Base-by-base conservation (phyloP, 371 early-diverging fungal species). In the Mucor circinelloides region DNA sequence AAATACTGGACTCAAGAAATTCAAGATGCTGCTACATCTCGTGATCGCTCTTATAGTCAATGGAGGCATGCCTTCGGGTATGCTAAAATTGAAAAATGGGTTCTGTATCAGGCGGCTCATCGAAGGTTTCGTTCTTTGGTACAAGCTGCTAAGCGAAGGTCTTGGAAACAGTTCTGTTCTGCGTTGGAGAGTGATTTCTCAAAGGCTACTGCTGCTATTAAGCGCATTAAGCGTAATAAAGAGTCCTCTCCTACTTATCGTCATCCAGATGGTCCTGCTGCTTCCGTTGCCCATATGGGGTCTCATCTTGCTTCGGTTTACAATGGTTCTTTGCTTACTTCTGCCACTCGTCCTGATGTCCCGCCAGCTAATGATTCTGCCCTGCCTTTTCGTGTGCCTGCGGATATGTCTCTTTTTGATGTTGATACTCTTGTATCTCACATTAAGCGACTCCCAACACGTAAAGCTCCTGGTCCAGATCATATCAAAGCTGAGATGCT, bases 401-500 rank as follows among this genome's bases (percentile, higher is more conserved):
- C n/a, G n/a, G n/a, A n/a, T n/a, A n/a, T n/a, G n/a, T n/a, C n/a
- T n/a, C n/a, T n/a, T n/a, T n/a, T n/a, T n/a, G n/a, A n/a, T n/a
- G n/a, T n/a, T n/a, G n/a, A n/a, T n/a, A n/a, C n/a, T n/a, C n/a
- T n/a, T n/a, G n/a, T n/a, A n/a, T n/a, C n/a, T n/a, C n/a, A n/a
- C n/a, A n/a, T n/a, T 3, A 27, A 38, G 1, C n/a, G 30, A 0
- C 59, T 72, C 0, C 65, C 74, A 0, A 44, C 27, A 2, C 34
- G 58, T 1, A 71, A 72, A 25, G 66, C 72, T 2, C 72, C 74
- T 23, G 74, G 78, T 38, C 10, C 32, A 8, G 77, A 77, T 21
- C 74, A 72, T 30, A 21, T 77, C 15, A 58, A 61, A 27, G 61
- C 66, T 13, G 72, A 71, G 31, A 77, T 77, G 78, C 52, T 77